Evolutionary conservation across 352 stramenopile genomes (phyloP), one percentile per base, ranked within the genome.

Genomic region (Saprolegnia parasitica): DNA sequence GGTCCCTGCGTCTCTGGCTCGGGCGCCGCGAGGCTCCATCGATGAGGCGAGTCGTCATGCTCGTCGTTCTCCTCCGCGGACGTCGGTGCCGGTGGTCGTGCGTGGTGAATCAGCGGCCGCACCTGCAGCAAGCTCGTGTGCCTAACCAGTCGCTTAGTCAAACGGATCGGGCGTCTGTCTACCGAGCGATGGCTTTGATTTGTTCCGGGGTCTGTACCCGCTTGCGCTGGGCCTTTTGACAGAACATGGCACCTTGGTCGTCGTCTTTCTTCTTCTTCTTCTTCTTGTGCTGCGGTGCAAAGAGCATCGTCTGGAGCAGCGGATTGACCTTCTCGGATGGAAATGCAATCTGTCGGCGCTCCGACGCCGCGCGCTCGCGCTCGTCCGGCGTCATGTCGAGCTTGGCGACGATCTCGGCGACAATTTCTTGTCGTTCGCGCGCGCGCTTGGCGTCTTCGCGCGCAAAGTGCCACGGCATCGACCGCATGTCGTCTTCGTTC

Each of bases 371-470:
- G 52, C 86, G 72, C 5, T 78, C 42, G 10, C 58, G 37, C 45
- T 67, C 40, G 20, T 21, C 62, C 5, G 78, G 74, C 42, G 74
- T 79, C 47, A 85, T 56, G 40, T 91, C 81, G 0, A 89, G 68
- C 40, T 87, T 77, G 29, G 67, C 46, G 0, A 90, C 56, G 1
- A 90, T 58, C 1, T 79, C 65, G 0, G 61, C 50, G 2, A 91
- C 73, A 4, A 89, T 49, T 1, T 67, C 15, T 10, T 79, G 63
- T 11, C 81, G 74, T 24, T 90, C 81, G 13, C 65, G 66, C 20
- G 78, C 72, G 5, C 81, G 78, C 56, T 76, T 85, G 4, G 71
- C 74, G 55, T 88, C 82, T 56, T 90, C 75, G 29, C 84, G 83
- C 5, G 56, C 63, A 57, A 91, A 91, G 2, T 65, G 73, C 84